These are phyloP conservation scores for Nothophoma quercina DNA, from an alignment of 2,329 filamentous ascomycete genomes.

Conservation along the genomic window DNA sequence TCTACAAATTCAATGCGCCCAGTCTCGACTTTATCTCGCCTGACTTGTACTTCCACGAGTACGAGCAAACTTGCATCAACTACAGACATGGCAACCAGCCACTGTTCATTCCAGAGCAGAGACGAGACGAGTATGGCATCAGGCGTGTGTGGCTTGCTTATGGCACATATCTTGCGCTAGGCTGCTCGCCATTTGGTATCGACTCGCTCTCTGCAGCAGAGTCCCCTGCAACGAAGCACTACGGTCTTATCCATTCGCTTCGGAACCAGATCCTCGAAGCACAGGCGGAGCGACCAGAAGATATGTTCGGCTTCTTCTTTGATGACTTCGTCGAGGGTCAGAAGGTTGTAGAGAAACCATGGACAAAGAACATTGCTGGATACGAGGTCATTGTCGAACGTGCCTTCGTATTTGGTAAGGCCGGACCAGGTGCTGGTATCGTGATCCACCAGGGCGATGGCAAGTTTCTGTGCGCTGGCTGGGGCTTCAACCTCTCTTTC, in stretches of 20 bases:
- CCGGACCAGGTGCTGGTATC: constrained; percentile 53
- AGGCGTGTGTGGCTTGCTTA: constrained; percentile 38
- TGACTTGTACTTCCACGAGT: constrained; percentile 60
- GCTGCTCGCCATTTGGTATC: constrained; percentile 44
- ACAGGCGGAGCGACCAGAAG: constrained; percentile 42
- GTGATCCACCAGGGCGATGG: constrained; percentile 51
- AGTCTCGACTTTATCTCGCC: constrained; percentile 58
- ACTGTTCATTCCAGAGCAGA: constrained; percentile 62
- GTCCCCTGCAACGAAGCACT: constrained; percentile 51
- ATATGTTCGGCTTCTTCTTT: constrained; percentile 54
- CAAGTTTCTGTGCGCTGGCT: constrained; percentile 56
- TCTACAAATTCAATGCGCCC: constrained; percentile 54
- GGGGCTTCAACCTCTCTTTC: constrained; percentile 54
- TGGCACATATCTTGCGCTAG: constrained; percentile 30
- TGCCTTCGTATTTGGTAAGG: constrained; percentile 57
- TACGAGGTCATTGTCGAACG: constrained; percentile 53
- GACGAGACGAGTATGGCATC: constrained; percentile 54
- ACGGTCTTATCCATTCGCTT: constrained; percentile 49
- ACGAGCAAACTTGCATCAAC: constrained; percentile 53
- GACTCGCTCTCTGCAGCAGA: constrained; percentile 50
- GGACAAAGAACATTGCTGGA: constrained; percentile 45
- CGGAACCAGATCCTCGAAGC: constrained; percentile 50
- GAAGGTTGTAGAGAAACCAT: constrained; percentile 37
- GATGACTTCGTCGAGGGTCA: constrained; percentile 46
- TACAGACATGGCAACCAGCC: constrained; percentile 56